Evolutionary conservation across 345 rosid species (phyloP).

Genomic region (Syzygium oleosum): DNA sequence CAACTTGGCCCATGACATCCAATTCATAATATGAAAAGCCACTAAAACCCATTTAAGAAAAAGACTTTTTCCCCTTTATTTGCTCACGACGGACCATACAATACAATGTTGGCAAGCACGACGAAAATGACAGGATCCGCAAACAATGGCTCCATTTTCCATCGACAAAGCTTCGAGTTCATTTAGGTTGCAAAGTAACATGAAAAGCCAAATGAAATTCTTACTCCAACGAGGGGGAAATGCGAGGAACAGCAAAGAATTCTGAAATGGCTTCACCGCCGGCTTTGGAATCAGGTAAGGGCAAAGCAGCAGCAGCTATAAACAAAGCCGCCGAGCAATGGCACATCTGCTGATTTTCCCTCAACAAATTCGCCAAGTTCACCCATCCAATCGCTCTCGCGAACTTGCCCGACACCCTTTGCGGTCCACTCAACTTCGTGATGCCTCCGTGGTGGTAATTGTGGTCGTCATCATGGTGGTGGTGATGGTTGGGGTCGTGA

Average conservation of each 20-base stretch:
- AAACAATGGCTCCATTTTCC: not conserved
- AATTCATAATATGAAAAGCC: not conserved
- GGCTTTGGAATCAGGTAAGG: conserved; percentile 59
- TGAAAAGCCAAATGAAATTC: not conserved
- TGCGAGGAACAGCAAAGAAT: conserved; percentile 47
- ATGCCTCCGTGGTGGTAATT: not conserved
- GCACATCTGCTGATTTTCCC: conserved; percentile 80
- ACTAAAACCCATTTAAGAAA: not conserved
- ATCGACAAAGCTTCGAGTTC: not conserved
- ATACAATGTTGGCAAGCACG: not conserved
- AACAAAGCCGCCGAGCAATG: conserved; percentile 64
- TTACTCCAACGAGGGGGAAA: conserved; percentile 93
- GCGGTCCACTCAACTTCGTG: conserved; percentile 32
- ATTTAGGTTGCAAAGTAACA: not conserved
- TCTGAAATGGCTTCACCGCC: conserved; percentile 47
- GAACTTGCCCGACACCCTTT: conserved; percentile 37
- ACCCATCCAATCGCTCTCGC: conserved; percentile 69
- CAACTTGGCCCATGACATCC: not conserved
- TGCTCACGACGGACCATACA: not conserved
- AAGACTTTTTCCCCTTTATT: not conserved
- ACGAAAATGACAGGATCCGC: not conserved
- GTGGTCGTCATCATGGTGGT: conserved; percentile 7
- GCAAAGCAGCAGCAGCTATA: conserved; percentile 56
- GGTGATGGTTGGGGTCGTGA: not conserved
- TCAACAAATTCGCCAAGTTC: conserved; percentile 52